Evolutionary conservation across 2,329 filamentous ascomycete species (phyloP), one percentile per base, ranked within the genome.

Genomic region (Phaeosphaeria sp.): DNA sequence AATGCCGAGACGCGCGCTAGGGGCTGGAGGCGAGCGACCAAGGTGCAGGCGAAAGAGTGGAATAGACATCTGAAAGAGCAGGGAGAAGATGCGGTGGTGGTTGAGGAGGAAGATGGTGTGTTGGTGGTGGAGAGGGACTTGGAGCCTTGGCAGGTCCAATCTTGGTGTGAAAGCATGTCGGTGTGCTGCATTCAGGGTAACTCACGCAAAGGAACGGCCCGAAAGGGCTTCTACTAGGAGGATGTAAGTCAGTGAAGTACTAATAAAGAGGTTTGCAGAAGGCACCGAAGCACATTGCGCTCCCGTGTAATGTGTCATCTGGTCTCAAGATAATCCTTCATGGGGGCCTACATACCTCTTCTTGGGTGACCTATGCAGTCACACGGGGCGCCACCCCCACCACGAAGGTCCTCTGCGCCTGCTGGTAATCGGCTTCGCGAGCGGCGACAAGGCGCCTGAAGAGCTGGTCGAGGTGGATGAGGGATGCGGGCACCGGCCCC

Each of bases 121-220:
- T 39, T 71, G 13, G 71, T 58, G 2, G 63, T 74, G 5, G 59
- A 68, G 49, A 72, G 67, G 46, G 72, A 74, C 33, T 42, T 76
- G 1, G 73, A 76, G 43, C 30, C 53, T 1, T 80, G 75, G 27
- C 87, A 91, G 72, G 90, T 96, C 18, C 93, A 95, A 82, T 87
- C 85, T 68, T 98, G 94, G 94, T 97, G 94, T 72, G 91, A 97
- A 77, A 87, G 87, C 42, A 90, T 90, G 75, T 93, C 93, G 46
- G 83, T 98, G 9, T 96, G 93, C 69, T 97, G 93, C 76, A 81
- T 93, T 30, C 91, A 87, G 88, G 88, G 83, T 67, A 84, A 86
- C 63, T 73, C 76, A 13, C 55, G 77, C 39, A 68, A 64, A 44
- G 63, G 64, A n/a, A 60, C 62, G 22, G 62, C 51, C 6, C 61